These are phyloP conservation scores for Lepiota venenata DNA, from an alignment of 768 basidiomycete species.

Conservation along the genomic window DNA sequence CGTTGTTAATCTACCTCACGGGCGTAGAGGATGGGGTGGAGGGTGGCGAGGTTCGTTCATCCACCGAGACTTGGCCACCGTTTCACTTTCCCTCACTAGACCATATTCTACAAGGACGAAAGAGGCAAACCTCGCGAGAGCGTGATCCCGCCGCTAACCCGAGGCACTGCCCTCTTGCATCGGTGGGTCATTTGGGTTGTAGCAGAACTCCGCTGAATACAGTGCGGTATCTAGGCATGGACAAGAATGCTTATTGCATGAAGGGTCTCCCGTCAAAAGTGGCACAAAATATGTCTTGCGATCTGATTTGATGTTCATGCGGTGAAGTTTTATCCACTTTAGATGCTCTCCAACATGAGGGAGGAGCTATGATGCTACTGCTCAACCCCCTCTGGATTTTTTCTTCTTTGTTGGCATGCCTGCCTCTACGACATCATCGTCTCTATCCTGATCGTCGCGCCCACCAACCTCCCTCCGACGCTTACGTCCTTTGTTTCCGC, in stretches of 20 bases:
- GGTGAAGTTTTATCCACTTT: constrained; percentile 17
- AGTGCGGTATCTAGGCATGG: constrained; percentile 51
- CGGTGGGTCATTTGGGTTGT: constrained; percentile 34
- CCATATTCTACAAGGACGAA: constrained; percentile 63
- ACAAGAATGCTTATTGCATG: constrained; percentile 67
- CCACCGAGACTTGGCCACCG: not conserved
- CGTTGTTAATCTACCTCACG: constrained; percentile 68
- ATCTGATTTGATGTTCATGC: constrained; percentile 68
- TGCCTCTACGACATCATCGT: constrained; percentile 90
- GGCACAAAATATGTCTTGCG: constrained; percentile 73
- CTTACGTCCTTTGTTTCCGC: constrained; percentile 40
- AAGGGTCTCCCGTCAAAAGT: constrained; percentile 58
- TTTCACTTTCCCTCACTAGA: constrained; percentile 33
- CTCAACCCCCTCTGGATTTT: constrained; percentile 41
- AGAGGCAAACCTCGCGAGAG: constrained; percentile 44
- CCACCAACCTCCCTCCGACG: constrained; percentile 44
- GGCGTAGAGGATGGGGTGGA: constrained; percentile 71
- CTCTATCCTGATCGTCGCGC: constrained; percentile 80
- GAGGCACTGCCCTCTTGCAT: constrained; percentile 66
- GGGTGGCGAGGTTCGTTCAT: constrained; percentile 55
- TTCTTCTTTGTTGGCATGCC: constrained; percentile 75
- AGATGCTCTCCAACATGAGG: not conserved
- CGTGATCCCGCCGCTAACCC: constrained; percentile 49
- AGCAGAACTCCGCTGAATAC: not conserved
- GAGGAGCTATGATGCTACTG: constrained; percentile 14